Percentiles rank a stretch among this genome's conserved stretches.
Conservation (phyloP, 441 rosid genomes). For the Kokia cookei region DNA sequence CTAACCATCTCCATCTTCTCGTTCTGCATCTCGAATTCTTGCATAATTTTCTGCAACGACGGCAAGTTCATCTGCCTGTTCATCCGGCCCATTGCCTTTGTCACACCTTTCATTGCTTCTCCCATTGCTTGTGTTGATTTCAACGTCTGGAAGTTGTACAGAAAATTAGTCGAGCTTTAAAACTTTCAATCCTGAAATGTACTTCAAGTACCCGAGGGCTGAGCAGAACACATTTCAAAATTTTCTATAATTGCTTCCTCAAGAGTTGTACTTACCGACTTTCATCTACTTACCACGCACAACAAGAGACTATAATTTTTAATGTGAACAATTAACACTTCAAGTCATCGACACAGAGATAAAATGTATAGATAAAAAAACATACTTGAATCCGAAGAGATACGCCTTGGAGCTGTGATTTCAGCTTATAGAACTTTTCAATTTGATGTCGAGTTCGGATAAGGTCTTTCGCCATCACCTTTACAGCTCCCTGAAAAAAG, state of each 20-base stretch:
- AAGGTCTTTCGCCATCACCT: conserved; percentile 96
- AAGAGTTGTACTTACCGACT: not conserved
- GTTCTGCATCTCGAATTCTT: conserved; percentile 86
- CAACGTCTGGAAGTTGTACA: conserved; percentile 41
- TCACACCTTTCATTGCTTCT: conserved; percentile 96
- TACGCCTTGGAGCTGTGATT: conserved; percentile 96
- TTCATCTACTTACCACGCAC: not conserved
- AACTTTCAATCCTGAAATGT: not conserved
- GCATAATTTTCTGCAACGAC: conserved; percentile 79
- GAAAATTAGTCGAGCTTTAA: not conserved
- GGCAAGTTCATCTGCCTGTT: conserved; percentile 93
- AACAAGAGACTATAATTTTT: not conserved
- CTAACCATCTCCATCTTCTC: conserved; percentile 92
- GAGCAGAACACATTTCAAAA: not conserved
- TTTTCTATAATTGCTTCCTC: not conserved
- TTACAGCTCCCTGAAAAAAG: conserved; percentile 75
- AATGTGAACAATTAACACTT: not conserved
- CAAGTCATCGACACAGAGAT: not conserved
- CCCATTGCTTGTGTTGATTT: conserved; percentile 99
- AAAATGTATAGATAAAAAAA: not conserved
- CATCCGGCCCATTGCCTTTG: conserved; percentile 97
- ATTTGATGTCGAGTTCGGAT: conserved; percentile 87
- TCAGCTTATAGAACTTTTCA: conserved; percentile 85
- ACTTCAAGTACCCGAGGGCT: not conserved
- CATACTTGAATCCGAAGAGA: conserved; percentile 89